These are phyloP conservation scores for Trametes polyzona DNA, from an alignment of 1,284 basidiomycete species.

Conservation along the genomic window DNA sequence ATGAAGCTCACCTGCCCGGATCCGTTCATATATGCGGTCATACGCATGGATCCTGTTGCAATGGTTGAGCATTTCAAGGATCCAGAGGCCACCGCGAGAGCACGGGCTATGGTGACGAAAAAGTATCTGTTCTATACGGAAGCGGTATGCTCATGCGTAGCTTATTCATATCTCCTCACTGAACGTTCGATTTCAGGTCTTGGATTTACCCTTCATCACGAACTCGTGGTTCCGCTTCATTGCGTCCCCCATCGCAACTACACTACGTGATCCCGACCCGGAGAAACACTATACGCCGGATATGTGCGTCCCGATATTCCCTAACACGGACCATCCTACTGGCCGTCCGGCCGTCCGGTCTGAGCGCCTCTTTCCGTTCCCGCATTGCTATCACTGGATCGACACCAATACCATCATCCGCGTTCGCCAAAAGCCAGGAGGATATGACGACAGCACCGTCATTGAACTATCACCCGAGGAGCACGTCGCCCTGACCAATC, in stretches of 20 bases:
- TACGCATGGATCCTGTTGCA: background rate
- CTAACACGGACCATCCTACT: background rate
- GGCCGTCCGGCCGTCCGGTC: constrained; percentile 1
- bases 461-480: background rate
- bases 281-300: background rate
- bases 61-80: constrained; percentile 5
- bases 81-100: background rate
- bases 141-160: background rate
- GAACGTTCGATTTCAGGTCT: background rate
- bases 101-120: background rate
- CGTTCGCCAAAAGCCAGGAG: background rate
- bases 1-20: background rate
- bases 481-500: too few relatives aligned
- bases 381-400: constrained; percentile 11
- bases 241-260: background rate
- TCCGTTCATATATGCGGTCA: background rate
- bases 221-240: constrained; percentile 2
- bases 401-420: background rate
- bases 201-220: background rate
- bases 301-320: constrained; percentile 11
- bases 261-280: background rate
- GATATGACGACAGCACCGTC: background rate
- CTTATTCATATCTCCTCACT: background rate
- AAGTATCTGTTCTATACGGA: background rate
- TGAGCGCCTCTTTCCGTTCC: background rate